Evolutionary conservation across 2,329 filamentous ascomycete species (phyloP).

Genomic region (Claviceps humidiphila): DNA sequence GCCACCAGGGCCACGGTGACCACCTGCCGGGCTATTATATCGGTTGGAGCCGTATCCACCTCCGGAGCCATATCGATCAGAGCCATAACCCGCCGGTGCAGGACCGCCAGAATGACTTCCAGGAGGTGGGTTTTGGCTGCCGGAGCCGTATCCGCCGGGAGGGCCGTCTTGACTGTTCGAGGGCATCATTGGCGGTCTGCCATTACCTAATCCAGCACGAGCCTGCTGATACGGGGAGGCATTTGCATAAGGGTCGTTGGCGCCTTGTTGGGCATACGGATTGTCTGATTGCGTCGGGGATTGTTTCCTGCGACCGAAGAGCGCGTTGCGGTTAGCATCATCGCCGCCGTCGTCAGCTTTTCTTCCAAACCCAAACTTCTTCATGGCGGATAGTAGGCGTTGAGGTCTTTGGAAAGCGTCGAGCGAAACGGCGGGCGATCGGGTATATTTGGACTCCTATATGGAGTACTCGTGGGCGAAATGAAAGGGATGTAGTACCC

Average conservation of each 20-base stretch:
- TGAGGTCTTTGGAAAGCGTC: not conserved
- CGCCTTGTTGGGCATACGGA: conserved; percentile 42
- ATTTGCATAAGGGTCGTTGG: conserved; percentile 35
- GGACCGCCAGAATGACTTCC: conserved; percentile 11
- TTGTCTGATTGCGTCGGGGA: conserved; percentile 35
- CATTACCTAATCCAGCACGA: conserved; percentile 20
- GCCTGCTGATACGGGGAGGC: conserved; percentile 33
- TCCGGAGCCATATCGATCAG: conserved; percentile 37
- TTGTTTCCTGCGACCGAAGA: conserved; percentile 42
- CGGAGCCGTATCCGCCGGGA: conserved; percentile 8
- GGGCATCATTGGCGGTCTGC: conserved; percentile 17
- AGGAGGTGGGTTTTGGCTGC: conserved; percentile 5
- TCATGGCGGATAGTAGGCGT: conserved; percentile 28
- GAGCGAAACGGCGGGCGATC: not conserved
- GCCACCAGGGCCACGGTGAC: conserved; percentile 37
- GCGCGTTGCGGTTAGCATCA: conserved; percentile 33
- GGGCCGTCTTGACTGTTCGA: conserved; percentile 14
- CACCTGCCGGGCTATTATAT: conserved; percentile 21
- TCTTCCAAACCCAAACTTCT: conserved; percentile 47
- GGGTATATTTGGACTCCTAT: not conserved
- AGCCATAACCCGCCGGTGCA: conserved; percentile 33
- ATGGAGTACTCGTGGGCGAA: not conserved
- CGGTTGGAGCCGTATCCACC: conserved; percentile 39
- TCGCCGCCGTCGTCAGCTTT: conserved; percentile 38
- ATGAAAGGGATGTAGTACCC: not conserved